phyloP scores from a whole-genome alignment of 208 protist species.

The Crithidia expoeki region DNA sequence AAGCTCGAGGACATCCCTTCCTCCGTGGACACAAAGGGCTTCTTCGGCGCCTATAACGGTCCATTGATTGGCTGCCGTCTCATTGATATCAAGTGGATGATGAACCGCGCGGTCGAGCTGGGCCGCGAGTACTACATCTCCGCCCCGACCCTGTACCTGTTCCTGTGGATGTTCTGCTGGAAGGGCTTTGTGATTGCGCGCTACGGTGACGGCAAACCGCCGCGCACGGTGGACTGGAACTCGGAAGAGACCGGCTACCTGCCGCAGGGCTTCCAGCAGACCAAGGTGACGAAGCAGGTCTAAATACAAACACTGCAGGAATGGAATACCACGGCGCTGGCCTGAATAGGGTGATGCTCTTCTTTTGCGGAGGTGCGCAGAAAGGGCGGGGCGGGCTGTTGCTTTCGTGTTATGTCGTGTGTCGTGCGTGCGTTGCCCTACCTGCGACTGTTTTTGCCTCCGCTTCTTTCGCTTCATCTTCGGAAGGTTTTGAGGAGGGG shows the following conservation, averaged over 20 bases:
- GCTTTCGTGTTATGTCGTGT: no score
- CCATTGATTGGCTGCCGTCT: conserved; percentile 60
- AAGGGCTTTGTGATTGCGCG: conserved; percentile 71
- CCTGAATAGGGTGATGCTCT: background rate
- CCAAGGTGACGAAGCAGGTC: conserved; percentile 58
- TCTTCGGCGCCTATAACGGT: conserved; percentile 85
- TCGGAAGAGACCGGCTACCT: conserved; percentile 82
- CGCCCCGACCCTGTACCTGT: conserved; percentile 77
- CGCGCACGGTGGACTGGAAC: conserved; percentile 90
- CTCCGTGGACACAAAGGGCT: conserved; percentile 62
- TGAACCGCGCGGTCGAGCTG: conserved; percentile 87
- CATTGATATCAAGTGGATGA: conserved; percentile 92
- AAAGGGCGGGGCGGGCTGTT: no score
- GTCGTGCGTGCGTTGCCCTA: no score
- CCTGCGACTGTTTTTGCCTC: no score
- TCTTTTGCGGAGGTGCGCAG: no score
- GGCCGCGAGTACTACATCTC: conserved; percentile 89
- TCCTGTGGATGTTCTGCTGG: conserved; percentile 89
- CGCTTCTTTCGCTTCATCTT: no score
- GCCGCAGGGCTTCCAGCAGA: conserved; percentile 72
- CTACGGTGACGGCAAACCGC: conserved; percentile 87
- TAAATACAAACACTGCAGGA: conserved; percentile 30
- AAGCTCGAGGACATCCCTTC: conserved; percentile 80
- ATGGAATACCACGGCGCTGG: background rate
- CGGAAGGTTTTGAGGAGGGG: no score